Base-by-base conservation (phyloP, 1,284 basidiomycete genomes). In the Sanghuangporus weigelae region DNA sequence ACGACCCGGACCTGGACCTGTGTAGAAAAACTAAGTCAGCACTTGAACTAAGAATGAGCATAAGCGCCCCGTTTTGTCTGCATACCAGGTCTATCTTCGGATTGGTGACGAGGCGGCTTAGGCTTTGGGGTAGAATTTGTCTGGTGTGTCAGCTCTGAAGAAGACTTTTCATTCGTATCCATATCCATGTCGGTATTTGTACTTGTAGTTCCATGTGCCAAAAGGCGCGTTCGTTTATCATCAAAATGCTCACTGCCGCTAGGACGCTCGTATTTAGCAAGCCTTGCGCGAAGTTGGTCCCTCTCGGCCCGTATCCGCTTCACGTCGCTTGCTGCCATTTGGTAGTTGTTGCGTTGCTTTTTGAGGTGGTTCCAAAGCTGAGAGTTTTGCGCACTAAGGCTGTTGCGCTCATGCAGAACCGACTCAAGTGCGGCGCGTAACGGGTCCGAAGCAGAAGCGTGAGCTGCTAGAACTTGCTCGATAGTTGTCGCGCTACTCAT, bases 361-460 rank as follows among this genome's bases (percentile, higher is more conserved):
- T 95, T 93, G 73, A 96, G 89, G 66, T 95, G 81, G 74, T 94
- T 95, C 93, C 93, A 95, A 36, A 95, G 83, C 75, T 95, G 92
- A 6, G 87, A 78, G 73, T 96, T 96, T 77, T 96, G 93, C 8
- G 84, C 75, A 42, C 88, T 86, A 59, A 95, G 81, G 42, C 77
- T 75, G 72, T 95, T 95, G 68, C 93, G 84, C 71, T 96, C 93
- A 14, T 80, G 79, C 31, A 95, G 78, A 3, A 86, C 82, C 63
- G 85, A 80, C 35, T 92, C 89, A 39, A 95, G 80, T 4, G 93
- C 91, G 51, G 84, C 84, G 7, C 82, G 74, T 63, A 79, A 76
- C 23, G 89, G 86, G 73, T 88, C 80, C 35, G 78, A 69, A 0
- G 84, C 74, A 26, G 71, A 69, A 2, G 81, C 78, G 66, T 90